A percentile compares a stretch with the other conserved stretches of the same genome.
Conservation (phyloP, 805 yeast genomes). For the Spencermartinsiella europaea region DNA sequence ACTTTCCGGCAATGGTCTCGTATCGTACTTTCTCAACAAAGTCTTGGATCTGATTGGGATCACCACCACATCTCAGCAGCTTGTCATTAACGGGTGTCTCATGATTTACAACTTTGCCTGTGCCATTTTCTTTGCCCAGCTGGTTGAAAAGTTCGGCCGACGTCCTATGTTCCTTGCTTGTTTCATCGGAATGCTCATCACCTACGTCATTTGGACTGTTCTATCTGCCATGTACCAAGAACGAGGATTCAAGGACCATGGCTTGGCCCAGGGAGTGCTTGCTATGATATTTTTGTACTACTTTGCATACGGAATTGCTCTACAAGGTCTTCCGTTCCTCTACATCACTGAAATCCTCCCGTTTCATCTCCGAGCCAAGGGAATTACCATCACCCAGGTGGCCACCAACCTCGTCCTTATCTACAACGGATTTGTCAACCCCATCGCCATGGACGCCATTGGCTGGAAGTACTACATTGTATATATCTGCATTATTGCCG, state of each 20-base stretch:
- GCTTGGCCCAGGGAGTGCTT: slow-evolving; percentile 8
- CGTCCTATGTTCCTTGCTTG: slow-evolving; percentile 12
- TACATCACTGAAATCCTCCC: slow-evolving; percentile 33
- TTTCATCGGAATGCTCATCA: slow-evolving; percentile 11
- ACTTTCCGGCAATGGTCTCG: slow-evolving; percentile 15
- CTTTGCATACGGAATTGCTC: slow-evolving; percentile 18
- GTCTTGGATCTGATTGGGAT: slow-evolving; percentile 52
- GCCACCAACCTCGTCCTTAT: slow-evolving; percentile 5
- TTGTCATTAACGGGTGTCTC: slow-evolving; percentile 14
- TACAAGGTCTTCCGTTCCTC: slow-evolving; percentile 33
- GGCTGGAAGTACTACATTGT: slow-evolving; percentile 43
- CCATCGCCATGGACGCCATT: slow-evolving; percentile 32
- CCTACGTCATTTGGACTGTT: slow-evolving; percentile 31
- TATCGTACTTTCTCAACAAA: slow-evolving; percentile 41
- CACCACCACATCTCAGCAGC: slow-evolving; percentile 26
- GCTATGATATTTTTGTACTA: slow-evolving; percentile 12
- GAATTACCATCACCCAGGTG: slow-evolving; percentile 2
- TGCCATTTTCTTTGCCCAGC: slow-evolving; percentile 10
- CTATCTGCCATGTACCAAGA: slow-evolving; percentile 12
- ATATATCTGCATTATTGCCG: slow-evolving; percentile 20
- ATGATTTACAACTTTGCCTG: slow-evolving; percentile 10
- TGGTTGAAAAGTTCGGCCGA: slow-evolving; percentile 12
- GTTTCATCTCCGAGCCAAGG: slow-evolving; percentile 16
- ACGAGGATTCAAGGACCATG: slow-evolving; percentile 4
- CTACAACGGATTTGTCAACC: slow-evolving; percentile 3